Base-by-base conservation (phyloP, 176 grass and related monocot species). In the Phoenix roebelenii region DNA sequence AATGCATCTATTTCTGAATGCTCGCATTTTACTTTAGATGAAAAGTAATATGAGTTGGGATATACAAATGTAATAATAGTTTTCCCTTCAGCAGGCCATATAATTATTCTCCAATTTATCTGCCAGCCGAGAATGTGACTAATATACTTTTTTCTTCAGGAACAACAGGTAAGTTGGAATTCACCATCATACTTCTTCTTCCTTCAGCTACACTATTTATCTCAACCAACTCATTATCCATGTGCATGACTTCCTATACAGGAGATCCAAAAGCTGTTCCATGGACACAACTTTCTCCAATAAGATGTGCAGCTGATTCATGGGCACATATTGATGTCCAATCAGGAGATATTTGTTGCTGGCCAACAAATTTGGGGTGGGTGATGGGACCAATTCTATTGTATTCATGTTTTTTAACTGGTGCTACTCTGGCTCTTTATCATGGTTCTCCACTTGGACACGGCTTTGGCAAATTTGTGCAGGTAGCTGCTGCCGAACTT, bases 121-220 rank as follows among this genome's bases (percentile, higher is more conserved):
- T 77, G 66, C 68, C 86, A 22, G 81, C 58, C 44, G 80, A 85
- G 4, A 59, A 69, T 22, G 51, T 85, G 75, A 90, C 73, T 68
- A 97, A 88, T 64, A 82, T 90, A 85, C 76, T 97, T 28, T 97
- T 91, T 88, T 91, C 92, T 80, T 97, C 92, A 32, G 92, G 92
- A 73, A 97, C 92, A 88, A 97, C 92, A 52, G 92, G 92, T 91
- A 81, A 15, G 57, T 2, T 54, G n/a, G 52, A 58, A 52, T 22
- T 39, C 15, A 17, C 16, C 18, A 2, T 44, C 15, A 3, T 73
- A 50, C 59, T 17, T 55, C 22, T 29, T 74, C 9, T 63, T 65
- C 57, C 29, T 16, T 50, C 16, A 52, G 3, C 55, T 20, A 24
- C 54, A 28, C 22, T 53, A 44, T 66, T 15, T 35, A 44, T 61